Base-by-base conservation (phyloP, 306 rosid genomes). In the Gleditsia sinensis region DNA sequence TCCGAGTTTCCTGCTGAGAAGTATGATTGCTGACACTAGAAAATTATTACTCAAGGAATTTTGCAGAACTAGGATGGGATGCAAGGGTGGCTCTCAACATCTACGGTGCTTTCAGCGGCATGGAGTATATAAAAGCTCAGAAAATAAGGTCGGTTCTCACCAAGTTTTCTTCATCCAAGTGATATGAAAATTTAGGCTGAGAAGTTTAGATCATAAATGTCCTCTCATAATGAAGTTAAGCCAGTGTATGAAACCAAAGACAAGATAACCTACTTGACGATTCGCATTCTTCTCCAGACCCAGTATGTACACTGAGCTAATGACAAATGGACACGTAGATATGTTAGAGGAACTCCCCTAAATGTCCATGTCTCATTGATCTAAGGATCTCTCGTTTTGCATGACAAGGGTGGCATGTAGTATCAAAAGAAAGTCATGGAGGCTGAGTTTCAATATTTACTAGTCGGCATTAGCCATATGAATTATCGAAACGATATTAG, bases 101-200 rank as follows among this genome's bases (percentile, higher is more conserved):
- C 37, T 94, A 94, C 64, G 89, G 92, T 74, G 30, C 92, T 71
- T 94, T 94, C 83, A 88, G 89, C 75, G 49, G 96, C 85, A 79
- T 86, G 71, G 97, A 94, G 82, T 94, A 94, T 57, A 48, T 94
- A 60, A 91, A 94, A 72, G 98, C 98, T 64, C 98, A 94, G 72
- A 86, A 58, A 83, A 85, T 94, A 7, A 91, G 98, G 98, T 88
- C 72, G 43, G 58, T 0, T 36, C 33, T 74, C 8, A 48, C 49
- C 67, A 64, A 11, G 0, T 12, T 79, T 69, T 71, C 12, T 69
- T 71, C 12, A 75, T 23, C 56, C 40, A 45, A 23, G n/a, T n/a
- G n/a, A n/a, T n/a, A n/a, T 2, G 55, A 27, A 43, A 30, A 17
- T 20, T 43, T 9, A 43, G 61, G 55, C 67, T 0, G 28, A 43